Evolutionary conservation across 2,329 filamentous ascomycete genomes (phyloP).

Genomic region (Cyphellophora europaea): DNA sequence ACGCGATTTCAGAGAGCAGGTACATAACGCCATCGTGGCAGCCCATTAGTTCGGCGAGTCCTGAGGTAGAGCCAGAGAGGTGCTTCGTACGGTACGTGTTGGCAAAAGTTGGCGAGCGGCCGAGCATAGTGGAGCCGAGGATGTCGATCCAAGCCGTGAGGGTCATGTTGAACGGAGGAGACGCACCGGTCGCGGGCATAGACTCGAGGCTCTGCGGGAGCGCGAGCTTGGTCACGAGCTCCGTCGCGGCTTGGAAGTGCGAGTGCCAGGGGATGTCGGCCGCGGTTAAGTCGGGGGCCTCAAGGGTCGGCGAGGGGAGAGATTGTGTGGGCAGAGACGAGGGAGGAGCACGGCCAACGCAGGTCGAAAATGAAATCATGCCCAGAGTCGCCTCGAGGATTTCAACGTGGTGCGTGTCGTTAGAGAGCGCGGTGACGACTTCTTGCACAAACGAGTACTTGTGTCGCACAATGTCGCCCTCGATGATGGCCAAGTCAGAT

Average conservation of each 20-base stretch:
- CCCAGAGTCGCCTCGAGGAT: slow-evolving; percentile 87
- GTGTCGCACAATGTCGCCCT: slow-evolving; percentile 86
- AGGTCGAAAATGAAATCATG: slow-evolving; percentile 94
- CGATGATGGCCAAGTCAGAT: slow-evolving; percentile 45
- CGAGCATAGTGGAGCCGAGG: slow-evolving; percentile 84
- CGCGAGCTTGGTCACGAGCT: slow-evolving; percentile 74
- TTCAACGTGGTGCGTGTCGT: slow-evolving; percentile 72
- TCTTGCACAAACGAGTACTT: slow-evolving; percentile 79
- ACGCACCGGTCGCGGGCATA: slow-evolving; percentile 41
- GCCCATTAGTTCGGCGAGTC: slow-evolving; percentile 88
- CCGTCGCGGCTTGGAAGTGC: slow-evolving; percentile 86
- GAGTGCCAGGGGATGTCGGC: slow-evolving; percentile 95
- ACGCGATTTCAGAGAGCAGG: slow-evolving; percentile 93
- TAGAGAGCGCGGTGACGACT: slow-evolving; percentile 70
- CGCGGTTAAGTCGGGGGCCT: slow-evolving; percentile 49
- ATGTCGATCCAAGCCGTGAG: slow-evolving; percentile 95
- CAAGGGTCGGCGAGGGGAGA: slow-evolving; percentile 38
- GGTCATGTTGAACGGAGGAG: slow-evolving; percentile 90
- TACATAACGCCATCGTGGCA: slow-evolving; percentile 98
- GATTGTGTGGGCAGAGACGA: not conserved
- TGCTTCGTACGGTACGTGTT: slow-evolving; percentile 96
- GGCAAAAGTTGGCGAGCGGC: slow-evolving; percentile 75
- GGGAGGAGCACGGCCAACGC: slow-evolving; percentile 64
- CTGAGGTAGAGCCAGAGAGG: slow-evolving; percentile 55
- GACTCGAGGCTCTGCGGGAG: slow-evolving; percentile 57